phyloP scores from a whole-genome alignment of 2,329 filamentous ascomycete species.

The Diplodia corticola region DNA sequence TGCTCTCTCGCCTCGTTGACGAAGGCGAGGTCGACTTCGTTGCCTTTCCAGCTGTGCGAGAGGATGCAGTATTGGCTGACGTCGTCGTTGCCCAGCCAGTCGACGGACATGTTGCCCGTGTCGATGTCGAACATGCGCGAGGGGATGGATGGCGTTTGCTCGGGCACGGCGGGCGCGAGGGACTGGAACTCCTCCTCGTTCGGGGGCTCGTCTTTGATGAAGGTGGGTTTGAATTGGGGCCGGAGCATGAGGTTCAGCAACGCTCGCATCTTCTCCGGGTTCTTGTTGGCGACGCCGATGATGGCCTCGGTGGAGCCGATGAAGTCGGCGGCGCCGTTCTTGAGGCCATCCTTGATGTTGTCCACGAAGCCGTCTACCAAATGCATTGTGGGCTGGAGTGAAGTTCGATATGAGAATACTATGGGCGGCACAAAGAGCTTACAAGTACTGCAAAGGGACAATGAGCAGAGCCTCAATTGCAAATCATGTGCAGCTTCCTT shows the following conservation, averaged over 20 bases:
- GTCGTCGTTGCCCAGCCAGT: neutral
- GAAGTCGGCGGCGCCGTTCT: neutral
- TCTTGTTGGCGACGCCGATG: neutral
- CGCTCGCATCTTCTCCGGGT: neutral
- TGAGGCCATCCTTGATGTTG: neutral
- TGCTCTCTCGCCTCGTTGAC: neutral
- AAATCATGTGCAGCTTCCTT: neutral
- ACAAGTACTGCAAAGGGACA: neutral
- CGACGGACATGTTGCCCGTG: conserved; percentile 7
- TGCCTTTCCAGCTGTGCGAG: neutral
- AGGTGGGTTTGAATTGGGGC: neutral
- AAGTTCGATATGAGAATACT: too few relatives aligned
- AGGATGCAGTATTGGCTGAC: neutral
- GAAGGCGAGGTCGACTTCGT: neutral
- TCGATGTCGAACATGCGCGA: neutral
- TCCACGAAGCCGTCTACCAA: neutral
- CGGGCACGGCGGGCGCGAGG: neutral
- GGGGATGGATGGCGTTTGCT: neutral
- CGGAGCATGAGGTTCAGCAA: neutral
- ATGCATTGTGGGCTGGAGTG: neutral
- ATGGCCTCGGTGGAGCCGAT: neutral
- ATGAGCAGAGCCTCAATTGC: too few relatives aligned
- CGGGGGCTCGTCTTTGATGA: neutral
- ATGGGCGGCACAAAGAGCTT: too few relatives aligned
- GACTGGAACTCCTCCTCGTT: neutral